Conservation (phyloP, 129 eudicot species). For the Mikania micrantha region DNA sequence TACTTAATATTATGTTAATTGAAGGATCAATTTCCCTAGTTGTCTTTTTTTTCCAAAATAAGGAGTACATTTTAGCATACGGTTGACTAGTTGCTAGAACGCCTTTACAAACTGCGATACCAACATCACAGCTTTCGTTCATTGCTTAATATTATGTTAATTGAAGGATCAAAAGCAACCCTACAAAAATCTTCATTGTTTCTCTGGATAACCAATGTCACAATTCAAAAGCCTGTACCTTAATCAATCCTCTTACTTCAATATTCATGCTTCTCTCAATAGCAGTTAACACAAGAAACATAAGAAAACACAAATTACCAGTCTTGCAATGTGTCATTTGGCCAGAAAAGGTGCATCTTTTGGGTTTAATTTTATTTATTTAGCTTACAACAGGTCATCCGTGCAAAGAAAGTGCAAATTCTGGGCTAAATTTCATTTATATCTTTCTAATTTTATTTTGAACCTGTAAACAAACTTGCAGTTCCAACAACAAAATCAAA, state of each 20-base stretch:
- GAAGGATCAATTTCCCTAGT: background rate
- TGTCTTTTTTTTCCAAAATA: background rate
- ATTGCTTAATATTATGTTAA: background rate
- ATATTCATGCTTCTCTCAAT: background rate
- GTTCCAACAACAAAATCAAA: background rate
- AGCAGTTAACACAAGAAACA: background rate
- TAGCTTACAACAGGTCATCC: background rate
- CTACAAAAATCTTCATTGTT: background rate
- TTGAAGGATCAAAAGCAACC: background rate
- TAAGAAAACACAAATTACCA: background rate
- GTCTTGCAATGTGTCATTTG: background rate
- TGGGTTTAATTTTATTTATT: background rate
- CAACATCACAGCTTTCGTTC: background rate
- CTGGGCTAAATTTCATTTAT: background rate
- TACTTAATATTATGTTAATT: background rate
- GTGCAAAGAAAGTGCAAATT: background rate
- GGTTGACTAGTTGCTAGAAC: background rate
- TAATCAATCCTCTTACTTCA: background rate
- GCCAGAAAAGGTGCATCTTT: background rate
- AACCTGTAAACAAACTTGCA: background rate
- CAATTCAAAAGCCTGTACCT: no score
- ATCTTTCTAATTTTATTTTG: background rate
- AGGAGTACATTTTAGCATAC: background rate
- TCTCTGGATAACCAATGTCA: background rate
- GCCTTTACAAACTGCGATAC: background rate